A percentile compares a stretch with the other conserved stretches of the same genome.
Conservation (phyloP, 1,139 yeast genomes). For the Pneumocystis oryctolagi region DNA sequence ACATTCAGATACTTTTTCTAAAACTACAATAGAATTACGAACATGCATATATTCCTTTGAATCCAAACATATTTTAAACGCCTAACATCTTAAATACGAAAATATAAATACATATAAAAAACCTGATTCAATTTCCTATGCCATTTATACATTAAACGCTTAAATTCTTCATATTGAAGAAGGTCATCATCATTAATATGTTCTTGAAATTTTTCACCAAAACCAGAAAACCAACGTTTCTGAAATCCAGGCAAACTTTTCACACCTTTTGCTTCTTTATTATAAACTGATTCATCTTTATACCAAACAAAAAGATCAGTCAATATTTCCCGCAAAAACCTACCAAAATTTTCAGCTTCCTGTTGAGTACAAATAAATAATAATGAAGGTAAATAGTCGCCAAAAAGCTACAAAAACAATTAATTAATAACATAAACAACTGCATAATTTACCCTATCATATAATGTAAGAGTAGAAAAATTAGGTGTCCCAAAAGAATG, state of each 20-base stretch:
- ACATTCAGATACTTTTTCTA: conserved; percentile 49
- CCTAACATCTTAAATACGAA: not conserved
- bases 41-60: conserved; percentile 63
- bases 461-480: conserved; percentile 32
- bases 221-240: conserved; percentile 8
- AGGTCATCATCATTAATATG: conserved; percentile 13
- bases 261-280: conserved; percentile 22
- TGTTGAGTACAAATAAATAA: conserved; percentile 56
- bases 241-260: conserved; percentile 19
- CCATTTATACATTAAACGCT: conserved; percentile 36
- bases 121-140: conserved; percentile 37
- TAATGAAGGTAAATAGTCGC: conserved; percentile 41
- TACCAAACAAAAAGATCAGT: conserved; percentile 35
- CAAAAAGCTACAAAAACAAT: conserved; percentile 29
- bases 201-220: conserved; percentile 6
- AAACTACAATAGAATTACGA: conserved; percentile 62
- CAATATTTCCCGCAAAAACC: conserved; percentile 50
- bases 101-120: not conserved
- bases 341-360: conserved; percentile 73
- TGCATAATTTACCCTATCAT: conserved; percentile 24
- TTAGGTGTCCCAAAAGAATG: conserved; percentile 32
- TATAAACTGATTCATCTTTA: conserved; percentile 20
- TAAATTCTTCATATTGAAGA: conserved; percentile 28
- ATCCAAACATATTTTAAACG: conserved; percentile 36
- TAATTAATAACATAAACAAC: not conserved